phyloP scores from a whole-genome alignment of 1,139 yeast genomes.

The Lodderomyces parapsilosis region DNA sequence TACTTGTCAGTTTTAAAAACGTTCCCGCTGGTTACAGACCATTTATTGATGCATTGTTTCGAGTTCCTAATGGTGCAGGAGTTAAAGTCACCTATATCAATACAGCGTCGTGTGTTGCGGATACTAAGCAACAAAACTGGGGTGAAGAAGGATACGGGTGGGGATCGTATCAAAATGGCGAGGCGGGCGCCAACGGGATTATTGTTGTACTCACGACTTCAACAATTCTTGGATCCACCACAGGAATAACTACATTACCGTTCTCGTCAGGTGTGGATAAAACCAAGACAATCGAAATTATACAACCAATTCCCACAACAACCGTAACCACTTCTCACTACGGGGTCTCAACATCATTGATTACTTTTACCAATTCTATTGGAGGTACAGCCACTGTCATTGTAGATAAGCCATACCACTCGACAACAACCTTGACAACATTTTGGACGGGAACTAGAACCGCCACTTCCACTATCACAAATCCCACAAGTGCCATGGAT shows the following conservation, averaged over 20 bases:
- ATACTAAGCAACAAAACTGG: not conserved
- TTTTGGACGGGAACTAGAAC: slow-evolving; percentile 15
- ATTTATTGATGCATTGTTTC: slow-evolving; percentile 18
- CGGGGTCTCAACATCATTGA: slow-evolving; percentile 9
- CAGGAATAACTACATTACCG: slow-evolving; percentile 21
- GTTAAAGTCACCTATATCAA: not conserved
- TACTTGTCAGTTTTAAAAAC: slow-evolving; percentile 17
- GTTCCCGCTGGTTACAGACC: slow-evolving; percentile 33
- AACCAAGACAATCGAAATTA: slow-evolving; percentile 19
- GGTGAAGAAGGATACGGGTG: slow-evolving; percentile 7
- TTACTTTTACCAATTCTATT: slow-evolving; percentile 12
- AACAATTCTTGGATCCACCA: slow-evolving; percentile 24
- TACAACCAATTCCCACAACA: slow-evolving; percentile 15
- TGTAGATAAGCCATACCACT: slow-evolving; percentile 16
- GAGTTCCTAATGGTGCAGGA: not conserved
- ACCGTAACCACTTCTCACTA: slow-evolving; percentile 15
- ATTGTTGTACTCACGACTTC: slow-evolving; percentile 20
- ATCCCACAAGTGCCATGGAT: slow-evolving; percentile 15
- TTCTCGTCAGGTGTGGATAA: slow-evolving; percentile 10
- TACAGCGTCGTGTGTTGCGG: not conserved
- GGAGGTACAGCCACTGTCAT: slow-evolving; percentile 20
- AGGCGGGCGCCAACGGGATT: slow-evolving; percentile 21
- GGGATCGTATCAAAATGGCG: slow-evolving; percentile 11
- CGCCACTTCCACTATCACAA: slow-evolving; percentile 13
- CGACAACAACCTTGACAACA: slow-evolving; percentile 12